A percentile compares a stretch with the other conserved stretches of the same genome.
phyloP scores from a whole-genome alignment of 1,139 yeast genomes.

The Debaryomyces subglobosus region DNA sequence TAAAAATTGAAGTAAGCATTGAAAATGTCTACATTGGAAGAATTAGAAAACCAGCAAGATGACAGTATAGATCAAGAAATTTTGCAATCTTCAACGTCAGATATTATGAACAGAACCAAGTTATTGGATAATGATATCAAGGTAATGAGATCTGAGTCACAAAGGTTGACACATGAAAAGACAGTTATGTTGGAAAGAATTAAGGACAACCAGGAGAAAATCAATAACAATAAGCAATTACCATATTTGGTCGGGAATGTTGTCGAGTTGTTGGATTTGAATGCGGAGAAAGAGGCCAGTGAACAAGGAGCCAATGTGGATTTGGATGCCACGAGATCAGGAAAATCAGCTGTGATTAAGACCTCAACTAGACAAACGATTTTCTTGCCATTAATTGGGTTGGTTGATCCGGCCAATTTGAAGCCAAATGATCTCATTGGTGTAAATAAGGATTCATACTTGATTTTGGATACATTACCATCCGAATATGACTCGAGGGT shows the following conservation, averaged over 20 bases:
- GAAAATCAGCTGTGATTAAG: constrained; percentile 97
- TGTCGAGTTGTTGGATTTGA: constrained; percentile 88
- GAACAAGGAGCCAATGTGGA: constrained; percentile 97
- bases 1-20: background rate
- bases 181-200: constrained; percentile 91
- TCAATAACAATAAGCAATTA: constrained; percentile 90
- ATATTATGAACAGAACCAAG: constrained; percentile 82
- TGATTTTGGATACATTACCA: constrained; percentile 91
- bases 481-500: constrained; percentile 97
- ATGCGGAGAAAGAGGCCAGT: constrained; percentile 81
- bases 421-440: constrained; percentile 98
- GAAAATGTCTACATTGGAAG: constrained; percentile 70
- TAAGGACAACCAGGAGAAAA: constrained; percentile 95
- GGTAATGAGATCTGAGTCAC: constrained; percentile 91
- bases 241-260: constrained; percentile 98
- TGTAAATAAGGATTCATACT: constrained; percentile 94
- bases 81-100: constrained; percentile 74
- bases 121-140: constrained; percentile 93
- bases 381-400: constrained; percentile 91
- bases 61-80: constrained; percentile 78
- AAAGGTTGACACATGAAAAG: constrained; percentile 89
- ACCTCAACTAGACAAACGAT: constrained; percentile 98
- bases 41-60: constrained; percentile 55
- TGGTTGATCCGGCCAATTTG: constrained; percentile 83
- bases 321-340: constrained; percentile 86